A percentile compares a stretch with the other conserved stretches of the same genome.
Conservation (phyloP, 441 rosid species). For the Bocquillonia castaneifolia region DNA sequence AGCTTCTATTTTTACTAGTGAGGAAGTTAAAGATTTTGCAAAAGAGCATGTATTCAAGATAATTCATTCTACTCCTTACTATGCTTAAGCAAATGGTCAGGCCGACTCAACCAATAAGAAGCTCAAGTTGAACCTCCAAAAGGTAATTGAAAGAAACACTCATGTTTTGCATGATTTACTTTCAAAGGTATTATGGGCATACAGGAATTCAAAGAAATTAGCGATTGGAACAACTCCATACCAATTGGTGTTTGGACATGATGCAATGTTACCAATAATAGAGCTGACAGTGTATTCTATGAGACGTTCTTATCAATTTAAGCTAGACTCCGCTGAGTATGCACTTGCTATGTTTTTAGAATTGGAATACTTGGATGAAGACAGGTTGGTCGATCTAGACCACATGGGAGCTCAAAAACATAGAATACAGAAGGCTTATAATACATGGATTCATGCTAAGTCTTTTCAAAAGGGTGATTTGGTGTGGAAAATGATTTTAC, state of each 20-base stretch:
- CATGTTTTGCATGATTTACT: neutral
- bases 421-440: neutral
- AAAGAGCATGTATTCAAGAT: neutral
- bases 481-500: neutral
- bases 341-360: neutral
- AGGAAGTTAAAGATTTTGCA: neutral
- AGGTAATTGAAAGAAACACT: neutral
- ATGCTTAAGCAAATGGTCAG: neutral
- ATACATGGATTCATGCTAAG: neutral
- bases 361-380: neutral
- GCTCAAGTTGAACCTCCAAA: neutral
- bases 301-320: neutral
- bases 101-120: neutral
- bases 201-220: neutral
- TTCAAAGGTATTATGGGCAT: neutral
- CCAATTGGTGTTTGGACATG: neutral
- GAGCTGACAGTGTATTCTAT: neutral
- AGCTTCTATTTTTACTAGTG: neutral
- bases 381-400: neutral
- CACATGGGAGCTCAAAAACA: neutral
- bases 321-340: neutral
- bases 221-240: neutral
- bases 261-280: neutral
- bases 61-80: neutral
- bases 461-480: neutral